phyloP scores from a whole-genome alignment of 805 yeast genomes.

The Metschnikowia cerradonensis region DNA sequence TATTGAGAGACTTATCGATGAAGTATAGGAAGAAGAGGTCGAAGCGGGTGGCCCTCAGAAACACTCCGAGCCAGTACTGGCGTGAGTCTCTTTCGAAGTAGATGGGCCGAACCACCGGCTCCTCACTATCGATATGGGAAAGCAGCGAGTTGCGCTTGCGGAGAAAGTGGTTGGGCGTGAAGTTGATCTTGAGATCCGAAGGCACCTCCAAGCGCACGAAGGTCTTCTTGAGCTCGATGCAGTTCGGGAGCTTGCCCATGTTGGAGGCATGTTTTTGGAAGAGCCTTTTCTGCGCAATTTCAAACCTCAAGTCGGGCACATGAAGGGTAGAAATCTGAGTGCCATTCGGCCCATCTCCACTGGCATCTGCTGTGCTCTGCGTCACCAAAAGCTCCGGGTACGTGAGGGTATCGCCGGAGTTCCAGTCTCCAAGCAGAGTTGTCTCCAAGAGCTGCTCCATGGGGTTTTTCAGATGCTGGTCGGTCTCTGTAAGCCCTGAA shows the following conservation, averaged over 20 bases:
- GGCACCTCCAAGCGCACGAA: neutral
- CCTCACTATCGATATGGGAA: neutral
- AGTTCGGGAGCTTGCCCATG: neutral
- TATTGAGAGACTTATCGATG: slow-evolving; percentile 35
- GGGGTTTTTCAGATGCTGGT: neutral
- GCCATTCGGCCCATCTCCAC: neutral
- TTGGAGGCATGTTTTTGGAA: neutral
- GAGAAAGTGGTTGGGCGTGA: slow-evolving; percentile 4
- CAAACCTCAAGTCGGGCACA: neutral
- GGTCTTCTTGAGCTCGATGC: neutral
- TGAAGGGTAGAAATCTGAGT: neutral
- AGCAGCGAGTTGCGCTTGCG: slow-evolving; percentile 2
- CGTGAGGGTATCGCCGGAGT: neutral
- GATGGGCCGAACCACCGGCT: slow-evolving; percentile 19
- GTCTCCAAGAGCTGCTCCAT: neutral
- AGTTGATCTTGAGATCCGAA: neutral
- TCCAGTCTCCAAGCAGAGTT: neutral
- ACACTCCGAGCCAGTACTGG: slow-evolving; percentile 30
- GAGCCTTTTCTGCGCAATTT: neutral
- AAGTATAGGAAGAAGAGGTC: slow-evolving; percentile 33
- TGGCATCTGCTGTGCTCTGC: neutral
- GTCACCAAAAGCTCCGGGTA: neutral
- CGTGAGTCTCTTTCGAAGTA: slow-evolving; percentile 22
- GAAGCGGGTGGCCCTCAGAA: slow-evolving; percentile 25
- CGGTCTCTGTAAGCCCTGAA: neutral